Evolutionary conservation across 805 yeast species (phyloP), one percentile per base, ranked within the genome.

Genomic region (Teunomyces tritomae): DNA sequence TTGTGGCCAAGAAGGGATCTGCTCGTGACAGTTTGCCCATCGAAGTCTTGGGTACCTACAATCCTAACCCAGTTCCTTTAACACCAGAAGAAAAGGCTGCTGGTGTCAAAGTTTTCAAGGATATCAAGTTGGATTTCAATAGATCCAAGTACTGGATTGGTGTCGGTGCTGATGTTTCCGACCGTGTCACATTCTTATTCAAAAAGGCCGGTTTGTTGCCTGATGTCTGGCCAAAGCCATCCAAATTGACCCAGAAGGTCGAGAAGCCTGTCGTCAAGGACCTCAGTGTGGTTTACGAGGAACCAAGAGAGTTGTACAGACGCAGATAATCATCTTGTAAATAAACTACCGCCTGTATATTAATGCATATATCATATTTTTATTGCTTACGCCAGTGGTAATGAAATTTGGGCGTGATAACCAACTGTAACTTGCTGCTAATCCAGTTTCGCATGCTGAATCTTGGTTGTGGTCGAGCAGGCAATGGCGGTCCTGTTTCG

Each of bases 111-210:
- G 87, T 91, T 9, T 75, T 78, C 43, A 92, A 94, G 64, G 90
- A 90, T 56, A 80, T 92, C 35, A 79, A 84, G 55, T 71, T 94
- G 32, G 98, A 94, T 63, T 90, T 94, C 62, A 82, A 83, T 54
- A 82, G 97, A 58, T 82, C 96, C 4, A 89, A 89, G 65, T 94
- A 94, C 68, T 94, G 99, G 99, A 72, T 94, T 30, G 96, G 97
- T 58, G 96, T 89, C 14, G 99, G 99, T 9, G 98, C 98, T 1
- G 96, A 88, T 63, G 96, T 97, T 5, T 83, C 92, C 20, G 90
- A 86, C 39, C 74, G 94, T 3, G 96, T 92, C 9, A 78, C 82
- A 2, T 82, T 82, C 54, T 70, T 94, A 45, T 79, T 94, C 63
- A 84, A 82, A 62, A 89, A 84, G 65, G 89, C 87, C 39, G 90